phyloP scores from a whole-genome alignment of 306 rosid genomes.

The Medicago lupulina region DNA sequence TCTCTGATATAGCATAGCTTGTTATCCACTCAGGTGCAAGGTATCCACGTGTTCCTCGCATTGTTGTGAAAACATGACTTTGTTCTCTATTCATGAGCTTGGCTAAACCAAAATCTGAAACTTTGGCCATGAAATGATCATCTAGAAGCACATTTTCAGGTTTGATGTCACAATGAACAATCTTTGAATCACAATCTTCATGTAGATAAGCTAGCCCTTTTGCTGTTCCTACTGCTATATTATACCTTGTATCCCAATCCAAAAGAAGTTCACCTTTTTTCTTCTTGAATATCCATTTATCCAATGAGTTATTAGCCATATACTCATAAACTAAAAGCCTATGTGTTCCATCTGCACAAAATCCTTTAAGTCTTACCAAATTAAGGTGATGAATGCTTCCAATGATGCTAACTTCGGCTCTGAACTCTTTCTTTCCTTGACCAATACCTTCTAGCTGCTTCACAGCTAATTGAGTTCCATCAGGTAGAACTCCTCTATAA shows the following conservation, averaged over 20 bases:
- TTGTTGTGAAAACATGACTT: conserved; percentile 89
- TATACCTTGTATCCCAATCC: conserved; percentile 83
- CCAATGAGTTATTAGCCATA: conserved; percentile 88
- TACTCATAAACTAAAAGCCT: conserved; percentile 86
- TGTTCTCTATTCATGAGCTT: conserved; percentile 89
- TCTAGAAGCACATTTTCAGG: conserved; percentile 95
- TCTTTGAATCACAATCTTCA: conserved; percentile 88
- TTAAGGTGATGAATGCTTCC: conserved; percentile 95
- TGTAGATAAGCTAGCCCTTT: conserved; percentile 91
- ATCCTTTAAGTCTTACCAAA: conserved; percentile 79
- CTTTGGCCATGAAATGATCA: conserved; percentile 73
- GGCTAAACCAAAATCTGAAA: conserved; percentile 90
- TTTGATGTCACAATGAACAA: conserved; percentile 90
- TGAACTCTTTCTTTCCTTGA: conserved; percentile 94
- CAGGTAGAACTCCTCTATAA: conserved; percentile 72
- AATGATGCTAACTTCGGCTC: conserved; percentile 95
- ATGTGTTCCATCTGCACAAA: conserved; percentile 84
- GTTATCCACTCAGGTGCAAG: conserved; percentile 98
- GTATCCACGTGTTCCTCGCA: conserved; percentile 89
- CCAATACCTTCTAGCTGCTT: conserved; percentile 88
- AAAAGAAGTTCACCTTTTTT: conserved; percentile 55
- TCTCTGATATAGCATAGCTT: conserved; percentile 92
- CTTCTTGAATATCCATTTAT: conserved; percentile 81
- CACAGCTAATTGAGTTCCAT: conserved; percentile 85
- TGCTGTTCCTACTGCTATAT: conserved; percentile 87